These are phyloP conservation scores for Clohesyomyces aquaticus DNA, from an alignment of 495 filamentous ascomycete species.

Conservation along the genomic window DNA sequence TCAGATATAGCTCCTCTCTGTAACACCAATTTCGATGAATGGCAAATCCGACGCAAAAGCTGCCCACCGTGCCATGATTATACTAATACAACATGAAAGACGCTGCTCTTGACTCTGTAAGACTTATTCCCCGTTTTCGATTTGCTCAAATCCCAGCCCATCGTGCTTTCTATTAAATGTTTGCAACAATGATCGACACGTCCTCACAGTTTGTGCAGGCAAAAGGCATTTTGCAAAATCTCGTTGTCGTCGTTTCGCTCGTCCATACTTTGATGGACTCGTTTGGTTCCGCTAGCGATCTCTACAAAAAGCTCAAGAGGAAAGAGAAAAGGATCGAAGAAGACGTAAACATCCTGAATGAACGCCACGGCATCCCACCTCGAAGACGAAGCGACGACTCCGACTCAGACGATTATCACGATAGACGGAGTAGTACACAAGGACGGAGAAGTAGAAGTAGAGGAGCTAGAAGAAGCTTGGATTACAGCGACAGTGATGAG, in stretches of 20 bases:
- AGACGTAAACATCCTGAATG: constrained; percentile 20
- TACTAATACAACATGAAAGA: not conserved
- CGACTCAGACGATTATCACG: not conserved
- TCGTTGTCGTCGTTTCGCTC: constrained; percentile 27
- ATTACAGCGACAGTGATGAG: constrained; percentile 28
- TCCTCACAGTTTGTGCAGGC: constrained; percentile 8
- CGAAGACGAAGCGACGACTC: not conserved
- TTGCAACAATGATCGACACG: not conserved
- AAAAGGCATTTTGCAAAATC: constrained; percentile 17
- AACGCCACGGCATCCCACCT: constrained; percentile 2
- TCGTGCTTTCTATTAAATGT: not conserved
- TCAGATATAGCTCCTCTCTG: not conserved
- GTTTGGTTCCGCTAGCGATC: constrained; percentile 25
- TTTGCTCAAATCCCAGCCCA: not conserved
- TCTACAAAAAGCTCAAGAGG: constrained; percentile 34
- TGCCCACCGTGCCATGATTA: not conserved
- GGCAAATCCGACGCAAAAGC: not conserved
- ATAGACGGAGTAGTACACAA: not conserved
- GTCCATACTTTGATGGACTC: constrained; percentile 23
- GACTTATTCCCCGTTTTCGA: not conserved
- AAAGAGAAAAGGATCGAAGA: constrained; percentile 30
- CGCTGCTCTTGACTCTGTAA: not conserved
- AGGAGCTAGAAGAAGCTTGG: constrained; percentile 9
- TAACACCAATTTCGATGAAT: not conserved
- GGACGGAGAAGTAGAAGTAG: constrained; percentile 5